Evolutionary conservation across 805 yeast species (phyloP), one percentile per base, ranked within the genome.

Genomic region (Danielozyma ontarioensis): DNA sequence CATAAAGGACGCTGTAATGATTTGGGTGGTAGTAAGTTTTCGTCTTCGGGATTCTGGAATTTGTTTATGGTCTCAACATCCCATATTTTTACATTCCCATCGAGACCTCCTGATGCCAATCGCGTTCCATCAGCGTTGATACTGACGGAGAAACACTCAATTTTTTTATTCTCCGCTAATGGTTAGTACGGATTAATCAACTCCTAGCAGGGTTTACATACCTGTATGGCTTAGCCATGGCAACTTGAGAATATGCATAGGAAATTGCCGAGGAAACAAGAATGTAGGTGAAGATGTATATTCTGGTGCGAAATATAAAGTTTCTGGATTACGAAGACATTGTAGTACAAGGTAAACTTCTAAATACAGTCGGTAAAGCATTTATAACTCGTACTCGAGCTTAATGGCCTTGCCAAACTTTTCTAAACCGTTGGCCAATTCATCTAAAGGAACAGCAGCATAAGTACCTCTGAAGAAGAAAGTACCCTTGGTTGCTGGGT

Each of bases 31-130:
- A 50, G 26, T 8, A 11, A 23, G 5, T 33, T n/a, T 10, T 19
- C 31, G 12, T 29, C 37, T 13, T 27, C 28, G 23, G 24, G 15
- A 12, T 55, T 42, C 13, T 58, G 55, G 45, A 69, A 77, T 27
- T 67, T 60, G 10, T 62, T 46, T 6, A 83, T 67, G 8, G 82
- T 73, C 4, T 66, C 71, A 5, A 78, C 63, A 10, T 82, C 78
- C 98, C 98, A 90, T 29, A 90, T 83, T 41, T 90, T 74, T 28
- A 93, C 87, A 46, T 86, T 87, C 1, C 97, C 96, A 59, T 90
- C 72, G 25, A 83, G 60, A 1, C 97, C 98, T 13, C 97, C 98
- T 1, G 97, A 81, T 1, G 97, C 98, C 17, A 90, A 55, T 35
- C 96, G 64, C 29, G 78, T 57, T 1, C 96, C 96, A 59, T 87